phyloP scores from a whole-genome alignment of 176 grass and related monocot species.

The Puccinellia tenuiflora region DNA sequence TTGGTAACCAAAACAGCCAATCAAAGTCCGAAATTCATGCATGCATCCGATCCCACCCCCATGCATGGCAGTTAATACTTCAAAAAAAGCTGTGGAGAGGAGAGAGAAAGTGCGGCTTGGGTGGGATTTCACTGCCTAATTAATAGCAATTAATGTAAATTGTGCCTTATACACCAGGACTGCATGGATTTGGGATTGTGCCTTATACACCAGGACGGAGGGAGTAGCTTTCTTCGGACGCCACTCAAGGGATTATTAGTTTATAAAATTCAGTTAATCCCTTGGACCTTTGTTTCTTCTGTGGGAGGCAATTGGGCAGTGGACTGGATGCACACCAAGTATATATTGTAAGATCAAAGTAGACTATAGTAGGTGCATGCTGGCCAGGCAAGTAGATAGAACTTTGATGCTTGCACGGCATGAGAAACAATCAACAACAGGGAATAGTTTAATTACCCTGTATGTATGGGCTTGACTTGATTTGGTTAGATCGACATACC shows the following conservation, averaged over 20 bases:
- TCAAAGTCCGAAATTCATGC: too few species aligned
- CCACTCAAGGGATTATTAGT: neutral
- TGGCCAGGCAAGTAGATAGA: neutral
- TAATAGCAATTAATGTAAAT: too few species aligned
- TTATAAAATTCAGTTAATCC: neutral
- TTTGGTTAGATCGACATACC: slow-evolving; percentile 23
- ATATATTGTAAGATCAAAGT: too few species aligned
- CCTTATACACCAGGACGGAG: too few species aligned
- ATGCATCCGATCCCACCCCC: too few species aligned
- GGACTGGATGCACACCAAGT: neutral
- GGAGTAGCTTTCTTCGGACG: neutral
- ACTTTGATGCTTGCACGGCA: slow-evolving; percentile 56
- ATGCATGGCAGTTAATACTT: too few species aligned
- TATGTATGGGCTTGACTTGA: slow-evolving; percentile 28
- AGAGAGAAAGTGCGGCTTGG: too few species aligned
- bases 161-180: too few species aligned
- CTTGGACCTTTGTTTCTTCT: neutral
- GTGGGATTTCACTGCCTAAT: too few species aligned
- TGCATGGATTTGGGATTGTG: too few species aligned
- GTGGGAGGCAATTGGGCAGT: neutral
- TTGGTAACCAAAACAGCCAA: too few species aligned
- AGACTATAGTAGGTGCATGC: neutral
- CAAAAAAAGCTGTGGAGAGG: too few species aligned
- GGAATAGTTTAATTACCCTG: slow-evolving; percentile 36
- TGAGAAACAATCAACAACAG: slow-evolving; percentile 17